Evolutionary conservation across 352 stramenopile genomes (phyloP).

Genomic region (Globisporangium cystogenes): DNA sequence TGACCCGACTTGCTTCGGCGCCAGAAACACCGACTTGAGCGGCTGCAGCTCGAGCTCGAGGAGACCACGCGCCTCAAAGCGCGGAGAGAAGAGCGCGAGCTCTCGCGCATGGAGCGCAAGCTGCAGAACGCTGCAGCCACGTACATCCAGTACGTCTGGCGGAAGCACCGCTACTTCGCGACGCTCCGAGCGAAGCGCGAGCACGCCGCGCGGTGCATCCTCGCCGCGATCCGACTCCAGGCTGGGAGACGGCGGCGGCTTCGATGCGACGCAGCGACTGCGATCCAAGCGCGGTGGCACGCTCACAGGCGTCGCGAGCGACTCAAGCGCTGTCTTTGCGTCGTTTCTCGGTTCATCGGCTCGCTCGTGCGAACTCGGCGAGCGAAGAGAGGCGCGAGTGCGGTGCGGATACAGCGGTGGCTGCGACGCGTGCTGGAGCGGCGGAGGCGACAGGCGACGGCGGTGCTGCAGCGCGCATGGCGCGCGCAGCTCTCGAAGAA

Average conservation of each 20-base stretch:
- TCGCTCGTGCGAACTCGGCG: conserved; percentile 8
- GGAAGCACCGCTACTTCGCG: conserved; percentile 15
- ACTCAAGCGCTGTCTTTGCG: conserved; percentile 7
- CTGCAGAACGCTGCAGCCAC: conserved; percentile 54
- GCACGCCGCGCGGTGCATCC: conserved; percentile 29
- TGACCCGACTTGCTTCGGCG: neutral
- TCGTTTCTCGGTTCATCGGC: conserved; percentile 20
- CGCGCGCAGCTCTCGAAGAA: conserved; percentile 24
- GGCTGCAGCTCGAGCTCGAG: conserved; percentile 45
- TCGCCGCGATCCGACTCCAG: conserved; percentile 26
- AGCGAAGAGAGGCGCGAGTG: neutral
- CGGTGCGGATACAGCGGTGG: conserved; percentile 27
- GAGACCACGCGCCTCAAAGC: conserved; percentile 24
- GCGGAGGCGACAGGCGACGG: conserved; percentile 9
- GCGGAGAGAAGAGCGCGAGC: conserved; percentile 45
- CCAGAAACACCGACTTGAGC: conserved; percentile 36
- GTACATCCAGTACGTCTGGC: conserved; percentile 69
- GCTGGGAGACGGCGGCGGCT: conserved; percentile 6
- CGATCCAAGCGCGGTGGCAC: conserved; percentile 36
- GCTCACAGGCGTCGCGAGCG: conserved; percentile 2
- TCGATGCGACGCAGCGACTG: conserved; percentile 18
- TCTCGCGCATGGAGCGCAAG: conserved; percentile 48
- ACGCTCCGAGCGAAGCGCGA: conserved; percentile 7
- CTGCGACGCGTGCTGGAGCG: conserved; percentile 10
- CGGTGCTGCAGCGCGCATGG: conserved; percentile 43